These are phyloP conservation scores for Mycena latifolia DNA, from an alignment of 768 basidiomycete species.

Conservation along the genomic window DNA sequence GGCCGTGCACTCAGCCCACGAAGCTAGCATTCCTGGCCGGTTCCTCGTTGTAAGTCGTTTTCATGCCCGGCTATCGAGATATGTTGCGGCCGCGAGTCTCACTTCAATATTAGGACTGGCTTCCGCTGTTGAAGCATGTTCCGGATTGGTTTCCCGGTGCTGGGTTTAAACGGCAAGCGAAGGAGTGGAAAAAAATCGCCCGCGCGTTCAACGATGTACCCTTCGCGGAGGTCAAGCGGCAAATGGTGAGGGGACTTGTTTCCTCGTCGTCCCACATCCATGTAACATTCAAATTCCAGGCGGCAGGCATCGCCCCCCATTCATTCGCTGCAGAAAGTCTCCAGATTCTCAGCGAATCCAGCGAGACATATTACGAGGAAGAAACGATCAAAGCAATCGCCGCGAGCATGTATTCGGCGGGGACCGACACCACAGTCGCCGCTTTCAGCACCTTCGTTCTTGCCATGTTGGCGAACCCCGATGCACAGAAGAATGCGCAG, in stretches of 20 bases:
- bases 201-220: slow-evolving; percentile 52
- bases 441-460: slow-evolving; percentile 9
- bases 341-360: neutral
- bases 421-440: slow-evolving; percentile 5
- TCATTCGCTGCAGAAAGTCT: slow-evolving; percentile 5
- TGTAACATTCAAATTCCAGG: too few relatives aligned
- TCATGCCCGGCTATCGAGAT: slow-evolving; percentile 37
- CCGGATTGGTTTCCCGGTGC: slow-evolving; percentile 63
- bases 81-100: neutral
- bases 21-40: slow-evolving; percentile 41
- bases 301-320: neutral
- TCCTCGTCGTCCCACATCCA: too few relatives aligned
- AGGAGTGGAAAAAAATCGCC: slow-evolving; percentile 49
- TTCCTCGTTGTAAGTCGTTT: slow-evolving; percentile 48
- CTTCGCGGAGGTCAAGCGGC: slow-evolving; percentile 46
- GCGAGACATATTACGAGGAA: neutral
- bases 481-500: slow-evolving; percentile 50
- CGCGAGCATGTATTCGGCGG: slow-evolving; percentile 20
- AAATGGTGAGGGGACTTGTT: slow-evolving; percentile 42
- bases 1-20: slow-evolving; percentile 37
- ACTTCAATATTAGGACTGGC: neutral
- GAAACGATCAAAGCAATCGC: neutral
- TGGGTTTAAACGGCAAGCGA: slow-evolving; percentile 57
- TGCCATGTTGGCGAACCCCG: slow-evolving; percentile 50
- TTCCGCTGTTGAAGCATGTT: slow-evolving; percentile 51